Percentiles rank a stretch among this genome's conserved stretches.
phyloP scores from a whole-genome alignment of 2,329 filamentous ascomycete genomes.

The Botrytis sinoallii region DNA sequence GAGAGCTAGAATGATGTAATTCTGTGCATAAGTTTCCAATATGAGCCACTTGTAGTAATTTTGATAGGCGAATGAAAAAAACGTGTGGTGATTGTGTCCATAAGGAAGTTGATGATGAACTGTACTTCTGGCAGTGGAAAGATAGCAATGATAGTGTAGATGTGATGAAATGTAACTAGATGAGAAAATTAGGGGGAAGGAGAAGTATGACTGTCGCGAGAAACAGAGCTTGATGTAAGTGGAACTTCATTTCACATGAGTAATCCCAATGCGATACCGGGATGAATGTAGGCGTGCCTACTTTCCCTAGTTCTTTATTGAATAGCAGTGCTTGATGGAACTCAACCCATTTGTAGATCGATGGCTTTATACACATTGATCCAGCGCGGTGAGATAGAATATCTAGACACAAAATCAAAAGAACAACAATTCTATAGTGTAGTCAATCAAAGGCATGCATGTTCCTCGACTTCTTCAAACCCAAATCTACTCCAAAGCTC shows the following conservation, averaged over 20 bases:
- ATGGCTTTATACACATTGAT: background rate
- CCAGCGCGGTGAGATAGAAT: background rate
- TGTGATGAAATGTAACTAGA: fast-evolving
- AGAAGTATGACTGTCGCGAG: fast-evolving
- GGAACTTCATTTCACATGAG: background rate
- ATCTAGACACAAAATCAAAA: background rate
- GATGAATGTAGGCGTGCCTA: background rate
- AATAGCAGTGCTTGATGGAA: background rate
- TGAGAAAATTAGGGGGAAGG: background rate
- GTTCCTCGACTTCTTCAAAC: background rate
- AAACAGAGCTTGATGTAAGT: background rate
- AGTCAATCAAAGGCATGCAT: background rate
- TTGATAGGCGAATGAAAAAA: background rate
- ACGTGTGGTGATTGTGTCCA: background rate
- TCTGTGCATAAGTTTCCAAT: background rate
- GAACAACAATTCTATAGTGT: no score
- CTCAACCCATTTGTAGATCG: background rate
- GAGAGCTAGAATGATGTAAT: background rate
- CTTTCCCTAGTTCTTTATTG: fast-evolving
- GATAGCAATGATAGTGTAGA: background rate
- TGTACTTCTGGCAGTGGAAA: background rate
- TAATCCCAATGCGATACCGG: background rate
- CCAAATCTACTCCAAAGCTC: background rate
- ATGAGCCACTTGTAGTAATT: background rate
- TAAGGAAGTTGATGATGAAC: background rate